Conservation (phyloP, 371 early-diverging fungal genomes). For the Funneliformis caledonium region DNA sequence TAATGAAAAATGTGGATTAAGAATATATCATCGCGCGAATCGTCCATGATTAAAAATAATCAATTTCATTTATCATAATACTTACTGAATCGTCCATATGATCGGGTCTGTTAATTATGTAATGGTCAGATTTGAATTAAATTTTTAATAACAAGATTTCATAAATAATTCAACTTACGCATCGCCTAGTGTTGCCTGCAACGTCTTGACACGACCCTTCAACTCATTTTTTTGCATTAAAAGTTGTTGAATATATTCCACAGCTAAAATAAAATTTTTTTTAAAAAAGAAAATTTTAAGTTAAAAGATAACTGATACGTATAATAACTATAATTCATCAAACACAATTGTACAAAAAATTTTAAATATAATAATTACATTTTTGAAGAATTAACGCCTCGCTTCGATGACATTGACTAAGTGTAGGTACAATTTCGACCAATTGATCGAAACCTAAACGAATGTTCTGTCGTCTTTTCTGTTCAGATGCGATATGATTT, state of each 20-base stretch:
- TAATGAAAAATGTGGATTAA: neutral
- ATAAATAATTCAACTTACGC: slow-evolving; percentile 46
- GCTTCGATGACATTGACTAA: slow-evolving; percentile 59
- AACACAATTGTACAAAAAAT: neutral
- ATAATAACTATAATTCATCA: no score
- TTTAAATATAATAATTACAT: slow-evolving; percentile 46
- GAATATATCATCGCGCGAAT: neutral
- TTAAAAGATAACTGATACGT: no score
- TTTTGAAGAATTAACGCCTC: slow-evolving; percentile 60
- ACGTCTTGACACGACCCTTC: slow-evolving; percentile 50
- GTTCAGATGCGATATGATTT: slow-evolving; percentile 94
- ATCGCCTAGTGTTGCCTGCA: slow-evolving; percentile 50
- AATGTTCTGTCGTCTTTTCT: slow-evolving; percentile 88
- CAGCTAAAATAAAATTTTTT: slow-evolving; percentile 43
- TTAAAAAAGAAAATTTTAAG: neutral
- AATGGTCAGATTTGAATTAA: neutral
- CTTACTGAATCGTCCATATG: slow-evolving; percentile 37
- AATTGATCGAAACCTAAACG: slow-evolving; percentile 83
- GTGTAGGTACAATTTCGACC: slow-evolving; percentile 78
- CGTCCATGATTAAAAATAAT: neutral
- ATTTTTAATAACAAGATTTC: slow-evolving; percentile 6
- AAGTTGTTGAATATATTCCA: slow-evolving; percentile 53
- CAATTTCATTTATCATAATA: neutral
- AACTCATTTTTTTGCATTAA: slow-evolving; percentile 51
- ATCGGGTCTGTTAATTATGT: slow-evolving; percentile 26